Conservation (phyloP, 2,329 filamentous ascomycete species). For the Helicocarpus griseus region DNA sequence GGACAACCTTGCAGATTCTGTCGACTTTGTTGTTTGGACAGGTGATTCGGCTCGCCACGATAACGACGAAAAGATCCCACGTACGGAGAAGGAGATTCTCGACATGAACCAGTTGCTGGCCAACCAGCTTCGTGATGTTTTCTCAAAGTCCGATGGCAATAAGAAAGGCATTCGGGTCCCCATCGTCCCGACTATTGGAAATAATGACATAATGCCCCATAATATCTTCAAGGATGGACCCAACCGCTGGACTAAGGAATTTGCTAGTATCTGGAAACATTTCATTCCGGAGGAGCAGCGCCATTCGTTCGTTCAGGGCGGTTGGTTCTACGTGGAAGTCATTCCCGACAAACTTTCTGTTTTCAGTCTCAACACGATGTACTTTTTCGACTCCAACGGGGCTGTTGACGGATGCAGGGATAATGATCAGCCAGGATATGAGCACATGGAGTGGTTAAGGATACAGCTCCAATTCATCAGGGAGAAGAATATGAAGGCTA, state of each 20-base stretch:
- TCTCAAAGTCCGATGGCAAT: constrained; percentile 30
- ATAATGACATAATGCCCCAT: constrained; percentile 95
- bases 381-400: constrained; percentile 88
- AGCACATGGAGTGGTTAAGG: constrained; percentile 93
- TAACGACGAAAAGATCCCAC: constrained; percentile 70
- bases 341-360: constrained; percentile 77
- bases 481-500: constrained; percentile 80
- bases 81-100: constrained; percentile 66
- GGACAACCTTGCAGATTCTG: constrained; percentile 61
- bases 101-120: constrained; percentile 66
- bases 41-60: constrained; percentile 86
- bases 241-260: constrained; percentile 73
- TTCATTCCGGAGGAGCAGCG: constrained; percentile 91
- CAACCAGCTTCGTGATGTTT: constrained; percentile 65
- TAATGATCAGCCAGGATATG: constrained; percentile 75
- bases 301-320: constrained; percentile 82
- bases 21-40: constrained; percentile 91
- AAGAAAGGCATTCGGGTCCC: constrained; percentile 61
- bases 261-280: constrained; percentile 66
- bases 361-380: constrained; percentile 91
- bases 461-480: constrained; percentile 79
- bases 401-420: constrained; percentile 82
- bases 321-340: constrained; percentile 91
- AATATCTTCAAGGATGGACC: constrained; percentile 84
- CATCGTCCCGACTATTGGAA: constrained; percentile 82